phyloP scores from a whole-genome alignment of 1,284 basidiomycete genomes.

The Trichosporon ovoides region DNA sequence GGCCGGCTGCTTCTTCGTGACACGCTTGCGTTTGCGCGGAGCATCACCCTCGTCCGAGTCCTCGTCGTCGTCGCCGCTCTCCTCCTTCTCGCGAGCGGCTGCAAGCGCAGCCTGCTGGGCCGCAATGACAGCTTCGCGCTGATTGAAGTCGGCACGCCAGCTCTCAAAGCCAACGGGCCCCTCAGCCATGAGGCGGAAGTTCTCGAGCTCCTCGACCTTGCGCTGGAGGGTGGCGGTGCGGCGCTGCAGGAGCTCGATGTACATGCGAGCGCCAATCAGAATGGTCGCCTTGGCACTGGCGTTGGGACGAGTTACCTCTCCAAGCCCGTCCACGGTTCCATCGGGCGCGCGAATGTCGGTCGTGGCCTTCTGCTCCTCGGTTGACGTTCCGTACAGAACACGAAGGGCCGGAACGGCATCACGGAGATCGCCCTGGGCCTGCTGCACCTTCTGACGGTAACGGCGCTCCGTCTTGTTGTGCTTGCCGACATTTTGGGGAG shows the following conservation, averaged over 20 bases:
- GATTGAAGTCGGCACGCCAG: constrained; percentile 39
- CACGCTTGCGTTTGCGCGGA: constrained; percentile 19
- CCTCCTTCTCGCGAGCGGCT: constrained; percentile 24
- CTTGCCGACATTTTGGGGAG: constrained; percentile 35
- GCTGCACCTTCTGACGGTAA: constrained; percentile 49
- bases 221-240: constrained; percentile 35
- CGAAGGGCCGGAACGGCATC: constrained; percentile 46
- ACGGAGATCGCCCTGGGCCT: constrained; percentile 46
- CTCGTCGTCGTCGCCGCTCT: constrained; percentile 24
- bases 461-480: constrained; percentile 50
- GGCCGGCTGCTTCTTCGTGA: constrained; percentile 20
- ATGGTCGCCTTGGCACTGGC: constrained; percentile 48
- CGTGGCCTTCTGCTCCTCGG: constrained; percentile 38
- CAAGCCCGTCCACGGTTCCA: constrained; percentile 47
- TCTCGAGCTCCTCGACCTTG: constrained; percentile 37
- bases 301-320: constrained; percentile 46
- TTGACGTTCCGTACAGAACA: constrained; percentile 46
- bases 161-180: constrained; percentile 29
- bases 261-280: constrained; percentile 45
- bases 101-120: constrained; percentile 23
- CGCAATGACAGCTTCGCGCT: constrained; percentile 28
- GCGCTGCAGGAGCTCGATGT: constrained; percentile 46
- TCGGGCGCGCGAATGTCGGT: constrained; percentile 42
- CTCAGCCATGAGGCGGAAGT: constrained; percentile 31
- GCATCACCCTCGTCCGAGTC: constrained; percentile 27